phyloP scores from a whole-genome alignment of 1,139 yeast species.

The Geotrichum bryndzae region DNA sequence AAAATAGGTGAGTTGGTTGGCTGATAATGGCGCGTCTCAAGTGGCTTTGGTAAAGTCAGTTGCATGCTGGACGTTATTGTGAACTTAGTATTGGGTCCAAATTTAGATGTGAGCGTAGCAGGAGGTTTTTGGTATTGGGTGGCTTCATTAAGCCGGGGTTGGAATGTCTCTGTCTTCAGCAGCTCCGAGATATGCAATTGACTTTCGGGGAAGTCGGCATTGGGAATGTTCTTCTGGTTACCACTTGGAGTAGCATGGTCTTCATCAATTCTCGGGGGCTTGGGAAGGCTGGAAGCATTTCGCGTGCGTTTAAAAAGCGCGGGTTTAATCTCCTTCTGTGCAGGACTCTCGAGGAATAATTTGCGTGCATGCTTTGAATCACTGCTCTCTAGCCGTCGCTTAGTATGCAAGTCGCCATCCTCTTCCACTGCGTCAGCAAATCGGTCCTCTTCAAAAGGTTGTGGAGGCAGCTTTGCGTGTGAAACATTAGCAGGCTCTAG shows the following conservation, averaged over 20 bases:
- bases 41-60: neutral
- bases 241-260: neutral
- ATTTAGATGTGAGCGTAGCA: constrained; percentile 2
- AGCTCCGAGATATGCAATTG: constrained; percentile 15
- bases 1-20: constrained; percentile 4
- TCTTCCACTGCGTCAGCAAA: constrained; percentile 38
- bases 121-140: neutral
- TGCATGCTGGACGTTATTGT: constrained; percentile 15
- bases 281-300: neutral
- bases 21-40: neutral
- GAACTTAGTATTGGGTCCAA: constrained; percentile 10
- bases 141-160: neutral
- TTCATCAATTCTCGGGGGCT: neutral
- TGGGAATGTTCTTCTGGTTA: neutral
- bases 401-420: constrained; percentile 26
- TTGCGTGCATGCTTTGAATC: constrained; percentile 7
- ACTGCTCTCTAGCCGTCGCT: constrained; percentile 11
- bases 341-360: constrained; percentile 3
- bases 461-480: constrained; percentile 27
- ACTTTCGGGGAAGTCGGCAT: neutral
- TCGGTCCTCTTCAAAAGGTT: constrained; percentile 38
- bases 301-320: neutral
- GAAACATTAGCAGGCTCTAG: neutral
- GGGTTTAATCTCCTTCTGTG: neutral
- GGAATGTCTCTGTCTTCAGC: constrained; percentile 13